Base-by-base conservation (phyloP, 305 asterid genomes). In the Solanum aculeatissimum region DNA sequence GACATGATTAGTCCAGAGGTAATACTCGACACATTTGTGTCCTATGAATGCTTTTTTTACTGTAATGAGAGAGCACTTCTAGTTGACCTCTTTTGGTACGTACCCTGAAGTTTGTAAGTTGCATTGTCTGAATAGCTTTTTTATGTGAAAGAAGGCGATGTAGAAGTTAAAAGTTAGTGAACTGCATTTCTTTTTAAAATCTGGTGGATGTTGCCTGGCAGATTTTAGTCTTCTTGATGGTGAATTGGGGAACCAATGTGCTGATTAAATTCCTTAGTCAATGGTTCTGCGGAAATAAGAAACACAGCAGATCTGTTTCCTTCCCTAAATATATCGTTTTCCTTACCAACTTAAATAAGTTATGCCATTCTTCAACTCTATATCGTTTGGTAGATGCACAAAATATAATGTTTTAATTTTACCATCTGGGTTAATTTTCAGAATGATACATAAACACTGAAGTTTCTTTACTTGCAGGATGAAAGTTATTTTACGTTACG, bases 1-100 rank as follows among this genome's bases (percentile, higher is more conserved):
- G 99, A 97, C 92, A 97, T 97, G 99, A 88, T 97, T 86, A 82
- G 86, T 83, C 99, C 99, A 65, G 97, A 97, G 98, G 99, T 97
- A 45, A 53, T 29, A n/a, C 14, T 77, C 10, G 5, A 7, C 66
- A 53, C 47, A 53, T 29, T 32, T 51, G 65, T 29, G 47, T 77
- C 82, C 19, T 77, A 77, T 77, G 58, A 77, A 51, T 77, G 82
- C 45, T 18, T 51, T 77, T 47, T 77, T 29, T 77, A 27, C 82
- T 27, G 45, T 49, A 75, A 77, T 51, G 82, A 51, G 38, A 43
- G 58, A 77, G 19, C 47, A 51, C 32, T 78, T 78, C 49, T 53
- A 18, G 25, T 77, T 51, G 66, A 78, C 32, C 19, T 3, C 47
- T 53, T 29, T 51, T 78, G 83, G 49, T 53, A 78, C 83, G 49